Percentiles rank a stretch among this genome's conserved stretches.
Evolutionary conservation across 1,284 basidiomycete genomes (phyloP).

Genomic region (Pyrrhoderma lamaoense): DNA sequence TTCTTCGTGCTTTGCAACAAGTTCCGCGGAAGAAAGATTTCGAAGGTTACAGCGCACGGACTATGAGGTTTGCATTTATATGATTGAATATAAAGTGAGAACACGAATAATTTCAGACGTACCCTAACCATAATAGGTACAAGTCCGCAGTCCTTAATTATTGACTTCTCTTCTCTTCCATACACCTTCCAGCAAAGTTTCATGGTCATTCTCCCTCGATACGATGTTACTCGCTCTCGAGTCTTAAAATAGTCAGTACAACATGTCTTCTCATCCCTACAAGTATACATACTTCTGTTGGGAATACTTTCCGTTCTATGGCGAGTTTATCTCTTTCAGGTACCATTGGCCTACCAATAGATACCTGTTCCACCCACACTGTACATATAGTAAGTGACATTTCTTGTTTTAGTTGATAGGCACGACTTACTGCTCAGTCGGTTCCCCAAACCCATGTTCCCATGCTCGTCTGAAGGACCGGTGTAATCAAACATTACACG

Average conservation of each 20-base stretch:
- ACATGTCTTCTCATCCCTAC: constrained; percentile 7
- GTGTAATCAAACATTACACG: constrained; percentile 91
- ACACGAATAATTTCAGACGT: too few relatives aligned
- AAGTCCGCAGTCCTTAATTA: constrained; percentile 84
- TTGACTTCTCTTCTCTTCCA: constrained; percentile 55
- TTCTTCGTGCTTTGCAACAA: constrained; percentile 91
- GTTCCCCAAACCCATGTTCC: constrained; percentile 65
- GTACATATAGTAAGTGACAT: constrained; percentile 14
- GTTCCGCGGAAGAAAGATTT: constrained; percentile 76
- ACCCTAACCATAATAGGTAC: constrained; percentile 97
- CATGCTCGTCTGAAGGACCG: constrained; percentile 44
- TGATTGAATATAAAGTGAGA: constrained; percentile 6
- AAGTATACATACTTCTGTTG: constrained; percentile 64
- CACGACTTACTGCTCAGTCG: constrained; percentile 68
- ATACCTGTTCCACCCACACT: constrained; percentile 91
- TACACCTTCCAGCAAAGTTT: constrained; percentile 83
- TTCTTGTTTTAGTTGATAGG: neutral
- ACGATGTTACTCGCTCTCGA: constrained; percentile 87
- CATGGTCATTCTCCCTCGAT: constrained; percentile 87
- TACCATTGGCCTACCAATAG: constrained; percentile 82
- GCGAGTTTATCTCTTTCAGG: constrained; percentile 71
- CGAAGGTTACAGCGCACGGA: constrained; percentile 93
- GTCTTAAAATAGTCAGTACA: constrained; percentile 43
- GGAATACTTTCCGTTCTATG: constrained; percentile 77
- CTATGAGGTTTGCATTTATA: constrained; percentile 38